phyloP scores from a whole-genome alignment of 148 eudicot species.

The Pouteria glomerata region DNA sequence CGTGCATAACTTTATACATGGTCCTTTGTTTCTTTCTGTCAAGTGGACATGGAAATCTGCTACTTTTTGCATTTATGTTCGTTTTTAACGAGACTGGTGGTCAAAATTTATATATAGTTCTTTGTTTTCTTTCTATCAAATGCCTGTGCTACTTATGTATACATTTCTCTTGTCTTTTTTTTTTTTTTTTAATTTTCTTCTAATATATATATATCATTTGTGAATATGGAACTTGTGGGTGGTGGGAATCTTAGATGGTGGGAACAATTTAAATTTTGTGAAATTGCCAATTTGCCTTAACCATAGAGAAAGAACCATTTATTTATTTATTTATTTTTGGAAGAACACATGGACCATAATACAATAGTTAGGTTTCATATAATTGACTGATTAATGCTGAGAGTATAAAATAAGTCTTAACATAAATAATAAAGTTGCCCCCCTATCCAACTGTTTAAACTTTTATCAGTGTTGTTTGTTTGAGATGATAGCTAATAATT shows the following conservation, averaged over 20 bases:
- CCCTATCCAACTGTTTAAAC: too few relatives aligned
- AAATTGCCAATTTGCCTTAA: constrained; percentile 1
- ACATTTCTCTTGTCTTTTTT: neutral
- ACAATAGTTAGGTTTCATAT: neutral
- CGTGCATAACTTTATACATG: too few relatives aligned
- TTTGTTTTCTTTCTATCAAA: too few relatives aligned
- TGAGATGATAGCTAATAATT: too few relatives aligned
- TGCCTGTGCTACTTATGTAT: neutral
- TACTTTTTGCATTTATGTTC: neutral
- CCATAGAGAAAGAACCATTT: neutral
- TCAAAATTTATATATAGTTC: too few relatives aligned
- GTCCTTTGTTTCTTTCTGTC: neutral
- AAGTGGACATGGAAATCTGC: constrained; percentile 2
- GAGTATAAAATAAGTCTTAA: too few relatives aligned
- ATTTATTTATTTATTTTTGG: neutral
- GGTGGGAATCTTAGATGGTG: neutral
- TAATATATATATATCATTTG: neutral
- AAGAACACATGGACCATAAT: neutral
- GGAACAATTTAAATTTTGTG: neutral
- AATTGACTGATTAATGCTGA: neutral
- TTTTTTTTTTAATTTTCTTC: neutral
- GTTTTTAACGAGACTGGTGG: neutral
- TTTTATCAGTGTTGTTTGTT: too few relatives aligned
- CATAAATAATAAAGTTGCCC: too few relatives aligned
- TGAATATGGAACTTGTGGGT: neutral